Evolutionary conservation across 352 stramenopile genomes (phyloP).

Genomic region (Globisporangium barbulae): DNA sequence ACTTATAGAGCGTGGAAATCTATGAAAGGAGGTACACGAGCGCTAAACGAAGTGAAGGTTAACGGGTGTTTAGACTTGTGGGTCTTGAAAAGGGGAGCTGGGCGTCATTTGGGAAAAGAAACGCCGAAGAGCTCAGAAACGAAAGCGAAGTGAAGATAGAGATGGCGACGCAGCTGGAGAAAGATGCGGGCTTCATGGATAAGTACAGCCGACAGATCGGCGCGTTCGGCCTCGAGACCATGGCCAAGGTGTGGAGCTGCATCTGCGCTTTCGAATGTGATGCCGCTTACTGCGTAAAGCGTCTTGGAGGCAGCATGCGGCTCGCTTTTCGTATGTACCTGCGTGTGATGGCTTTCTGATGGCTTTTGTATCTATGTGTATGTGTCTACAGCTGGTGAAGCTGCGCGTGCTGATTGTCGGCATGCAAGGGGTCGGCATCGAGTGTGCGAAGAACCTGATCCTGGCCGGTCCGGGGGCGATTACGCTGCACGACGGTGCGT

Average conservation of each 20-base stretch:
- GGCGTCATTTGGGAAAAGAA: too few species aligned
- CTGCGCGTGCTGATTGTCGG: slow-evolving; percentile 85
- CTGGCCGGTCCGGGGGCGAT: slow-evolving; percentile 86
- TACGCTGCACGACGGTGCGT: slow-evolving; percentile 78
- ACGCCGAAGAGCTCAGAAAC: too few species aligned
- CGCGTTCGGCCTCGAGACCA: slow-evolving; percentile 89
- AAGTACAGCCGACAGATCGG: slow-evolving; percentile 93
- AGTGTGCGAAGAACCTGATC: slow-evolving; percentile 93
- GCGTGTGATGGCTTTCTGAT: background rate
- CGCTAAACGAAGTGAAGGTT: too few species aligned
- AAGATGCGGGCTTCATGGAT: slow-evolving; percentile 91
- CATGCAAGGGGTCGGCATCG: slow-evolving; percentile 84
- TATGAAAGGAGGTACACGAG: too few species aligned
- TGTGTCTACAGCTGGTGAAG: slow-evolving; percentile 52
- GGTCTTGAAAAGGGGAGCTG: too few species aligned
- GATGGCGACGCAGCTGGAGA: slow-evolving; percentile 20
- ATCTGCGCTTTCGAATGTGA: slow-evolving; percentile 11
- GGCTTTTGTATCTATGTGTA: background rate
- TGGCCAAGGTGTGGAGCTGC: slow-evolving; percentile 72
- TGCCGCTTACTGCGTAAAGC: background rate
- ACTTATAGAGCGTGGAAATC: too few species aligned
- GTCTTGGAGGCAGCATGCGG: background rate
- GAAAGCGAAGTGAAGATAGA: too few species aligned
- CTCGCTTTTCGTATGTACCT: background rate
- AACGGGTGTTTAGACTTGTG: too few species aligned